Percentiles rank a stretch among this genome's conserved stretches.
Conservation (phyloP, 345 rosid genomes). For the Conringia planisiliqua region DNA sequence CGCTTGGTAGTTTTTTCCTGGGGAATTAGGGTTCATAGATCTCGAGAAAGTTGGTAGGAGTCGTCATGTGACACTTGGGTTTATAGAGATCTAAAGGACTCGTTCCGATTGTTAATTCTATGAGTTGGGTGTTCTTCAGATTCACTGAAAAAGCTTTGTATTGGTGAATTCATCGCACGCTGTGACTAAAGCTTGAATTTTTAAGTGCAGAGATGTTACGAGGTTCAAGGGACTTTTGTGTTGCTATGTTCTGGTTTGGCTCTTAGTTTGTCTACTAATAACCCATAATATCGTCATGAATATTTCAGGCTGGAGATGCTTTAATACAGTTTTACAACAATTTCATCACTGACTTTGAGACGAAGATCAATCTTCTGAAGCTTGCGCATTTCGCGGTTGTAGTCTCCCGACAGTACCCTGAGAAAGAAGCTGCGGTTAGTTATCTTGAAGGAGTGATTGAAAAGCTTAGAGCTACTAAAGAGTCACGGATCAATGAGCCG, state of each 20-base stretch:
- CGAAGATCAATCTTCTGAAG: conserved; percentile 93
- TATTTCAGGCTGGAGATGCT: conserved; percentile 80
- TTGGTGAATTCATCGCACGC: not conserved
- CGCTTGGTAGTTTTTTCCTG: not conserved
- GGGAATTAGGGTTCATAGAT: conserved; percentile 23
- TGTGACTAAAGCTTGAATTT: not conserved
- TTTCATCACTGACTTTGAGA: conserved; percentile 92
- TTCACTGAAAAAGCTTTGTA: conserved; percentile 11
- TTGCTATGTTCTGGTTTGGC: conserved; percentile 7
- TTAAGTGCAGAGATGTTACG: not conserved
- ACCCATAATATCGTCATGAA: not conserved
- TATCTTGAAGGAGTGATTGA: conserved; percentile 85
- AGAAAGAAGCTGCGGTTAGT: conserved; percentile 80
- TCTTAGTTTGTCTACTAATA: conserved; percentile 5
- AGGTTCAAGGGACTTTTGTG: not conserved
- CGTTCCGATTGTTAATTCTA: not conserved
- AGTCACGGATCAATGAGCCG: conserved; percentile 81
- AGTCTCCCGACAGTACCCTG: conserved; percentile 80
- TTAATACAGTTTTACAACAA: conserved; percentile 84
- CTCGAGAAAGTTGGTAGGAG: not conserved
- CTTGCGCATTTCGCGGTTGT: conserved; percentile 92
- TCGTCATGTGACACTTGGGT: not conserved
- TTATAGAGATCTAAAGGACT: conserved; percentile 9
- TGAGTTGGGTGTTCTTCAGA: not conserved
- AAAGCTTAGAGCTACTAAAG: conserved; percentile 74